Evolutionary conservation across 345 rosid genomes (phyloP).

Genomic region (Bretschneidera sinensis): DNA sequence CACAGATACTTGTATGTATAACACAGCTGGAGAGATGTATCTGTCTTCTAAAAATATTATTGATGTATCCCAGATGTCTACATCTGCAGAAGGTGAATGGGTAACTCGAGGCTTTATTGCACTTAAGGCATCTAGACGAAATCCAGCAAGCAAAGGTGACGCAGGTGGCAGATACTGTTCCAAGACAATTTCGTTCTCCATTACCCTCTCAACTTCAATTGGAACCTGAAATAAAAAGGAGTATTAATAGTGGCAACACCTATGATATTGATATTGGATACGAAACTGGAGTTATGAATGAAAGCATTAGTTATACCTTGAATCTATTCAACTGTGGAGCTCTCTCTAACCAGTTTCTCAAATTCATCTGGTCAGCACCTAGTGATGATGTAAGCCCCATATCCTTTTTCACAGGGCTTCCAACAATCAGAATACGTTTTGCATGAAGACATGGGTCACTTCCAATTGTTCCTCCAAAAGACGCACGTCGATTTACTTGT

Average conservation of each 20-base stretch:
- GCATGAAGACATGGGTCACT: slow-evolving; percentile 86
- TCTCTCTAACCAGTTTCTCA: slow-evolving; percentile 67
- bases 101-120: slow-evolving; percentile 76
- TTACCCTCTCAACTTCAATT: slow-evolving; percentile 63
- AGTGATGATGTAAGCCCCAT: slow-evolving; percentile 31
- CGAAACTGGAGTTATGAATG: background rate
- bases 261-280: background rate
- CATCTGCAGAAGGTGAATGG: slow-evolving; percentile 73
- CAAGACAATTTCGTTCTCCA: slow-evolving; percentile 63
- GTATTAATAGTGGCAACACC: slow-evolving; percentile 7
- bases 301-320: slow-evolving; percentile 48
- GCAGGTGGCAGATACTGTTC: slow-evolving; percentile 77
- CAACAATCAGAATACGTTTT: slow-evolving; percentile 64
- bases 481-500: slow-evolving; percentile 63
- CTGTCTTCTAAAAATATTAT: slow-evolving; percentile 68
- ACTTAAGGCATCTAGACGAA: slow-evolving; percentile 76
- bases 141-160: slow-evolving; percentile 76
- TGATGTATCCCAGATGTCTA: slow-evolving; percentile 52
- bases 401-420: slow-evolving; percentile 50
- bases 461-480: slow-evolving; percentile 68
- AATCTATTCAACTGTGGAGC: slow-evolving; percentile 77
- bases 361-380: slow-evolving; percentile 49
- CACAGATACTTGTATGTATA: slow-evolving; percentile 75
- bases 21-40: slow-evolving; percentile 69
- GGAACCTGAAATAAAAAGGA: slow-evolving; percentile 53